These are phyloP conservation scores for Raffaelea albimanens DNA, from an alignment of 2,329 filamentous ascomycete species.

Conservation along the genomic window DNA sequence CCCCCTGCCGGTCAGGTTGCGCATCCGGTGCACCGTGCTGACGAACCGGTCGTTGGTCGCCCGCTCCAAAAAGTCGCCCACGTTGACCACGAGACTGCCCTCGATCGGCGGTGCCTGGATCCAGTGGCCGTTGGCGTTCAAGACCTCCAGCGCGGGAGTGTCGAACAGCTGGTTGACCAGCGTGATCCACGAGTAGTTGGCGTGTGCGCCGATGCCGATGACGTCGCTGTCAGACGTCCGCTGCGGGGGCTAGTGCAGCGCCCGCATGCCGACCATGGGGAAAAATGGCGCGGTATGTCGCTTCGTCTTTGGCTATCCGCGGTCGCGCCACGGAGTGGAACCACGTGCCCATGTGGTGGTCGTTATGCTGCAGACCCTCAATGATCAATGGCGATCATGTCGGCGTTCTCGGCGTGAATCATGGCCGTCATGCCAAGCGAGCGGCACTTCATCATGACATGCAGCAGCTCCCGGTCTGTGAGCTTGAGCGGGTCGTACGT, in stretches of 20 bases:
- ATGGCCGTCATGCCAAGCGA: slow-evolving; percentile 42
- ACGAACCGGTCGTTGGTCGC: not conserved
- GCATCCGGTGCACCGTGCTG: slow-evolving; percentile 38
- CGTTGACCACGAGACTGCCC: slow-evolving; percentile 37
- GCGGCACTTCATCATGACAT: slow-evolving; percentile 36
- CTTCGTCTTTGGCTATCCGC: slow-evolving; percentile 36
- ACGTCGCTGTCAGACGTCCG: too few species aligned
- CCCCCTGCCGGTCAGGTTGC: slow-evolving; percentile 26
- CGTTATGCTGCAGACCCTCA: not conserved
- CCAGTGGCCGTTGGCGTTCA: not conserved
- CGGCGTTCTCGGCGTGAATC: slow-evolving; percentile 57
- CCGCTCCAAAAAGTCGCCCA: slow-evolving; percentile 39
- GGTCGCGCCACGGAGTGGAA: slow-evolving; percentile 37
- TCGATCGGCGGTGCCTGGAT: slow-evolving; percentile 24
- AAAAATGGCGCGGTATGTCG: slow-evolving; percentile 36
- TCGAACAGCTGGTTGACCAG: not conserved
- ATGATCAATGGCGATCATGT: slow-evolving; percentile 31
- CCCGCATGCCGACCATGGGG: too few species aligned
- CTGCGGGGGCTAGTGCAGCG: too few species aligned
- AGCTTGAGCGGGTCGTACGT: slow-evolving; percentile 39
- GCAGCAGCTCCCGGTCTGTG: slow-evolving; percentile 36
- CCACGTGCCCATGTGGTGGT: not conserved
- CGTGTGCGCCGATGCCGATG: slow-evolving; percentile 28
- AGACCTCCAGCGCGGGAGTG: not conserved
- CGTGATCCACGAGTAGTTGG: not conserved